Evolutionary conservation across 768 basidiomycete species (phyloP), one percentile per base, ranked within the genome.

Genomic region (Cystofilobasidium macerans): DNA sequence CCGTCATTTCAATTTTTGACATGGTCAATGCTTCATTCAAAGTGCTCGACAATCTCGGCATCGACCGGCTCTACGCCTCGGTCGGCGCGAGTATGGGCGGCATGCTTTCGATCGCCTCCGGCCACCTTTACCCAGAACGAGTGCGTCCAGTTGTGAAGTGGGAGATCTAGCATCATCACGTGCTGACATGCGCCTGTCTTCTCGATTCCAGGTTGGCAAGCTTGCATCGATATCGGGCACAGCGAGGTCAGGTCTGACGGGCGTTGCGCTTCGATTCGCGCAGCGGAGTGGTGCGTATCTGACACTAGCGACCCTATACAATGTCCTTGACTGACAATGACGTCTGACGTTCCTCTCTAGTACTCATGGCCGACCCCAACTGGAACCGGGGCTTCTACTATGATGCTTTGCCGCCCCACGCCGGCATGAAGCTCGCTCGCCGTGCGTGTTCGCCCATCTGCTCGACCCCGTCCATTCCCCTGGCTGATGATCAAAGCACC

Each of bases 351-450:
- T 8, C 28, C 4, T 6, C 42, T 67, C n/a, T 69, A 97, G 95
- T 99, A 22, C 83, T 99, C 61, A 99, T 99, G 95, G 88, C 94
- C 1, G 95, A 99, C 77, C 94, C 94, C 0, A 97, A 98, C 69
- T 99, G 95, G 95, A 99, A 98, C 69, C 86, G 91, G 40, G 95
- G 95, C 5, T 98, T 94, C 76, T 99, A 99, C 75, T 99, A 99
- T 74, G 89, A 94, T 67, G 81, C 82, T 11, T 75, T 93, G n/a
- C 95, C 95, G 1, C 95, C 95, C 0, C 95, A 99, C 74, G 88
- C 85, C 1, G 95, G 95, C 33, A 97, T 99, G 92, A 99, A 99
- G 75, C 83, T 99, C 24, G 95, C 95, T 32, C 83, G 95, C 70
- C 95, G 93, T 95, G 73, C 72, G 85, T 78, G 16, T 22, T 38